These are phyloP conservation scores for Thyridium curvatum DNA, from an alignment of 2,329 filamentous ascomycete species.

Conservation along the genomic window DNA sequence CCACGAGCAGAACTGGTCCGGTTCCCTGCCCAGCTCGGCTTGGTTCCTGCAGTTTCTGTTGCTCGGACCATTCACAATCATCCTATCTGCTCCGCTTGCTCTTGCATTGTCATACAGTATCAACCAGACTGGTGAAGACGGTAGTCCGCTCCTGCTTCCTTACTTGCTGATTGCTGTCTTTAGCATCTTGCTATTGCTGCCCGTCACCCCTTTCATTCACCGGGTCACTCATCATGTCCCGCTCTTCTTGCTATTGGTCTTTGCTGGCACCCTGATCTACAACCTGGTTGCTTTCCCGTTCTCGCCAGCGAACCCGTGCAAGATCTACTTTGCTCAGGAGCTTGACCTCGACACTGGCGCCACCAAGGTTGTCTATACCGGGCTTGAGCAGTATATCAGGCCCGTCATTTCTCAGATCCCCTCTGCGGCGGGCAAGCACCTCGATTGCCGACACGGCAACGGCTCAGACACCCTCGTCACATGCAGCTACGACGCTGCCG, in stretches of 20 bases:
- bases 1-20: constrained; percentile 82
- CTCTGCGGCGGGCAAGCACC: constrained; percentile 56
- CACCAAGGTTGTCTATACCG: constrained; percentile 63
- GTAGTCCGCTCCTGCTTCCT: constrained; percentile 63
- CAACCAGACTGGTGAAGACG: constrained; percentile 79
- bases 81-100: constrained; percentile 70
- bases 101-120: constrained; percentile 67
- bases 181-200: constrained; percentile 66
- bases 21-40: constrained; percentile 69
- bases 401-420: constrained; percentile 64
- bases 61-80: constrained; percentile 69
- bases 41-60: constrained; percentile 86
- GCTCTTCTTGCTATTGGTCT: constrained; percentile 65
- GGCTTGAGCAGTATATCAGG: constrained; percentile 60
- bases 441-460: constrained; percentile 43
- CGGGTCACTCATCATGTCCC: constrained; percentile 80
- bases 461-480: constrained; percentile 46
- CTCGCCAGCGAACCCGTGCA: constrained; percentile 70
- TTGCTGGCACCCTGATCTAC: constrained; percentile 72
- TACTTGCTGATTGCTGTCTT: constrained; percentile 65
- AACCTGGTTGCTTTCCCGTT: constrained; percentile 87
- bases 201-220: constrained; percentile 78
- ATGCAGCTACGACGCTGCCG: constrained; percentile 64
- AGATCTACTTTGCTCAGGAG: constrained; percentile 79
- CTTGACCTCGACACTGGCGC: constrained; percentile 69